phyloP scores from a whole-genome alignment of 2,329 filamentous ascomycete species.

The Fragosphaeria purpurea region DNA sequence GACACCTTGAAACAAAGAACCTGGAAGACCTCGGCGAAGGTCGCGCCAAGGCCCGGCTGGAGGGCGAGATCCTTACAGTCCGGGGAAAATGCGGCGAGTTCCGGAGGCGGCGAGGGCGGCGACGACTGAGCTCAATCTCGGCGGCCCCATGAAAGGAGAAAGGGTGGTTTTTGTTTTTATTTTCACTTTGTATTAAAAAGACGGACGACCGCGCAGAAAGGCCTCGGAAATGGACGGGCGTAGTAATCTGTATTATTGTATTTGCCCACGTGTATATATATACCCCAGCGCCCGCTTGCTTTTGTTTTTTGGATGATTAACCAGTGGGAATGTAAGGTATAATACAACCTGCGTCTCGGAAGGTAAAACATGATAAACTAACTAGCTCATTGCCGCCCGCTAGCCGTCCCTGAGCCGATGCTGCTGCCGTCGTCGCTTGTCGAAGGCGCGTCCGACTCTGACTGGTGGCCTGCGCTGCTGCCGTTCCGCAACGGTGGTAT shows the following conservation, averaged over 20 bases:
- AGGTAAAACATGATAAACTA: too few species aligned
- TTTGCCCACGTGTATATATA: neutral
- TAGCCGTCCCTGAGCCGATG: slow-evolving; percentile 9
- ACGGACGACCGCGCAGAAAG: too few species aligned
- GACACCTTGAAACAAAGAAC: slow-evolving; percentile 29
- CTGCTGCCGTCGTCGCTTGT: slow-evolving; percentile 12
- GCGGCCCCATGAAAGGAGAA: neutral
- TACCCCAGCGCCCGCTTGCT: too few species aligned
- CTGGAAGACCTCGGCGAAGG: slow-evolving; percentile 43
- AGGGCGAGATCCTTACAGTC: slow-evolving; percentile 35
- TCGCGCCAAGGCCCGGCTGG: slow-evolving; percentile 30
- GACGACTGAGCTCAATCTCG: slow-evolving; percentile 4
- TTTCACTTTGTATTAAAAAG: too few species aligned
- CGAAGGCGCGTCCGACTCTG: slow-evolving; percentile 12
- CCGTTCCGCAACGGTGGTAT: slow-evolving; percentile 16
- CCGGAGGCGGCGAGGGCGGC: slow-evolving; percentile 20
- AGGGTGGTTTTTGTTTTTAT: too few species aligned
- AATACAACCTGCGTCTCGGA: too few species aligned
- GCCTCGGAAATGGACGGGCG: too few species aligned
- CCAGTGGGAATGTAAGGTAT: too few species aligned
- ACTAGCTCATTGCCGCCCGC: neutral
- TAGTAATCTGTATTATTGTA: too few species aligned
- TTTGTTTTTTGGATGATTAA: too few species aligned
- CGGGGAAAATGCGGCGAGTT: slow-evolving; percentile 32
- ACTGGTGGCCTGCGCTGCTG: slow-evolving; percentile 1